phyloP scores from a whole-genome alignment of 2,329 filamentous ascomycete species.

The Penicillium janthinellum region DNA sequence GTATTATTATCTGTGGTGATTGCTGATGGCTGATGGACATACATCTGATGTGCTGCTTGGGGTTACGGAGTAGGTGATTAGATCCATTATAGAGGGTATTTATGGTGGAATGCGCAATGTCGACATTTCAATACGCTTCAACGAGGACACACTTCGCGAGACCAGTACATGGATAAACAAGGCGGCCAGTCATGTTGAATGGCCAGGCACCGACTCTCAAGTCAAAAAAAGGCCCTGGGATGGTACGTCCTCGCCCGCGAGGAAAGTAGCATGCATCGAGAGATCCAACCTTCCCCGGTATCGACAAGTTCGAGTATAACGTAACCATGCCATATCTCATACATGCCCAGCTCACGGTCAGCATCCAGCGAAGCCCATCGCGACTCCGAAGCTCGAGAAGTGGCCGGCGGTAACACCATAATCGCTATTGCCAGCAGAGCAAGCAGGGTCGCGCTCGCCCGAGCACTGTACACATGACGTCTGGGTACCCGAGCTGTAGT shows the following conservation, averaged over 20 bases:
- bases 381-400: conserved; percentile 30
- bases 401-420: conserved; percentile 28
- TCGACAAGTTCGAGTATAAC: not conserved
- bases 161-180: not conserved
- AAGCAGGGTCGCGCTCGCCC: conserved; percentile 29
- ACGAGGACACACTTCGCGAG: not conserved
- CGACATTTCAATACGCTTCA: not conserved
- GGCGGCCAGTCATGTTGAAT: conserved; percentile 10
- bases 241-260: conserved; percentile 6
- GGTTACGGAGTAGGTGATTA: not conserved
- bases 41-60: not conserved
- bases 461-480: conserved; percentile 21
- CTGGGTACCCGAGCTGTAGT: conserved; percentile 29
- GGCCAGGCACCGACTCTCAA: not conserved
- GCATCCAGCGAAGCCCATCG: conserved; percentile 25
- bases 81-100: not conserved
- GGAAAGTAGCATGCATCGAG: not conserved
- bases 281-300: not conserved
- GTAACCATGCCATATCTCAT: not conserved
- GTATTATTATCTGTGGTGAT: not conserved
- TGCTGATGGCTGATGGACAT: not conserved
- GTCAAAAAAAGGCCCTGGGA: not conserved
- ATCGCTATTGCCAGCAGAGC: conserved; percentile 33
- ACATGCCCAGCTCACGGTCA: not conserved
- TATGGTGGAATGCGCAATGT: not conserved